Evolutionary conservation across 306 rosid genomes (phyloP), one percentile per base, ranked within the genome.

Genomic region (Fragaria iinumae): DNA sequence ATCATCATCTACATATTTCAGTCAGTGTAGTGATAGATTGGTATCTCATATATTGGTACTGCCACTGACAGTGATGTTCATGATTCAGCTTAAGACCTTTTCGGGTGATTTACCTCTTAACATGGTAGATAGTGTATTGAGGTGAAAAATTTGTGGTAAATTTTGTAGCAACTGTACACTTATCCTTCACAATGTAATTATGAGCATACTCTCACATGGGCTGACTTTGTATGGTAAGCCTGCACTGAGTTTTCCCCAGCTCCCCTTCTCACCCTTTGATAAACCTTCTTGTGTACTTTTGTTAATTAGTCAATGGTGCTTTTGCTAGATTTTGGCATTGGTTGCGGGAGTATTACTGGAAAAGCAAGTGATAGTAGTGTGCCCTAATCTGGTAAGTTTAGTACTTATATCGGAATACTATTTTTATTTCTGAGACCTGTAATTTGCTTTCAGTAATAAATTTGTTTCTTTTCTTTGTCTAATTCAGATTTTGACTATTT

Each of bases 271-370:
- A 7, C 66, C 25, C n/a, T 56, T 13, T 53, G 0, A 4, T 60
- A 59, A 73, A 44, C 48, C 29, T 21, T 73, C 25, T 39, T 16
- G 27, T 21, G 32, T 36, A 57, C 55, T 25, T 62, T 59, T 27
- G 56, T 18, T 74, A 63, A 25, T 74, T 73, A 66, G 82, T 73
- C 55, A 66, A 29, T 32, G 44, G 69, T 83, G 68, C 69, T 91
- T 82, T 79, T 84, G 78, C 82, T 85, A 92, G 97, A 80, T 95
- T 75, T 74, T 95, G 86, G 77, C 96, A 64, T 50, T 90, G 83
- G 32, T 92, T 76, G 76, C 97, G 3, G 99, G 96, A 75, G 92
- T 89, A 60, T 78, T 95, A 59, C 83, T 95, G 84, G 97, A 95
- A 81, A 95, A 95, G 81, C 99, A 95, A 63, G 92, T 92, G 70